Evolutionary conservation across 2,329 filamentous ascomycete species (phyloP).

Genomic region (Botrytis galanthina): DNA sequence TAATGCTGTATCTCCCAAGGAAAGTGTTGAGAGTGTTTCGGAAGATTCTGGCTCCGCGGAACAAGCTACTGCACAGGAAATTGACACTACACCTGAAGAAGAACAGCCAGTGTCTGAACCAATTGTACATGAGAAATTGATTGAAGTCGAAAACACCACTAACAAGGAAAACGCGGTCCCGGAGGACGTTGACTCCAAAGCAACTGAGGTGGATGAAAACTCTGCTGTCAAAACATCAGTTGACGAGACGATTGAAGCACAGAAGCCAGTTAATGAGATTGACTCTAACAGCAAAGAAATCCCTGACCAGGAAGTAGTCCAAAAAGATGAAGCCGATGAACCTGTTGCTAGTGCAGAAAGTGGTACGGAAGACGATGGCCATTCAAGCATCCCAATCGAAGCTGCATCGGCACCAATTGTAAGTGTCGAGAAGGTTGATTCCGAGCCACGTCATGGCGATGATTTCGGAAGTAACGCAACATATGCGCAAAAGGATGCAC

Average conservation of each 20-base stretch:
- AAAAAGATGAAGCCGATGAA: neutral
- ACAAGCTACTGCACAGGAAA: neutral
- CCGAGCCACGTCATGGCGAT: conserved; percentile 39
- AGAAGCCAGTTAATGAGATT: neutral
- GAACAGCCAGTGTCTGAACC: neutral
- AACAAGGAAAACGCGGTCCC: neutral
- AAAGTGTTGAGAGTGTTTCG: neutral
- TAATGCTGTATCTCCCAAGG: neutral
- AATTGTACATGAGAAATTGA: neutral
- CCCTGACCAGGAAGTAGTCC: neutral
- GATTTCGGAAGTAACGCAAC: conserved; percentile 40
- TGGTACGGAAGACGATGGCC: neutral
- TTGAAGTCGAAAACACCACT: neutral
- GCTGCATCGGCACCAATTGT: conserved; percentile 29
- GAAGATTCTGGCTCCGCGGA: neutral
- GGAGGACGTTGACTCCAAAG: neutral
- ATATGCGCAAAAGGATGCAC: conserved; percentile 38
- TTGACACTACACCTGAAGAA: neutral
- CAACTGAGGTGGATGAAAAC: neutral
- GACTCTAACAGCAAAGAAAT: neutral
- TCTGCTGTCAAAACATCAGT: neutral
- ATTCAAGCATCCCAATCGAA: neutral
- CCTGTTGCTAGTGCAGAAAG: neutral
- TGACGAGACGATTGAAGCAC: neutral
- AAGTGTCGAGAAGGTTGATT: conserved; percentile 40